Evolutionary conservation across 768 basidiomycete species (phyloP), one percentile per base, ranked within the genome.

Genomic region (Suillus placidus): DNA sequence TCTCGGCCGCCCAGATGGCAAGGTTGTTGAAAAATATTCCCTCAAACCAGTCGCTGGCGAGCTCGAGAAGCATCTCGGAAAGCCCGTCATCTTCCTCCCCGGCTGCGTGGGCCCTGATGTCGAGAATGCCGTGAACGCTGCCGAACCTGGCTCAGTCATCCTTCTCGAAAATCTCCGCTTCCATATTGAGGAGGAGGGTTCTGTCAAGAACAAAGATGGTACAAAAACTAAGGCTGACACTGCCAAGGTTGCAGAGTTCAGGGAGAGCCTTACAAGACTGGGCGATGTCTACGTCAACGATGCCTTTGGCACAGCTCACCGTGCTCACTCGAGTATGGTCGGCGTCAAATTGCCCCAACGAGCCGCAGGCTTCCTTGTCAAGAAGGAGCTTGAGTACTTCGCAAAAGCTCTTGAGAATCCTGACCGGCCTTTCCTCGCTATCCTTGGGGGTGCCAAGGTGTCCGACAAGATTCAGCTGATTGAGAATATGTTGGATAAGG

Each of bases 391-490:
- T 71, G 96, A 98, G 72, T 99, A 90, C 84, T 99, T 99, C 78
- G 94, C 97, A 56, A 99, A 98, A 80, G 97, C 94, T 63, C 86
- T 99, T 37, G 97, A 99, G 77, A 88, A 84, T 70, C 97, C 97
- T 23, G 95, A 97, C 72, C 82, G 92, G 49, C 97, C 97, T 16
- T 99, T 99, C 91, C 86, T 99, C 62, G 97, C 96, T 60, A 99
- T 99, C 75, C 89, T 99, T 64, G 97, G 97, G 71, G 97, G 97
- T 74, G 97, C 97, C 63, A 99, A 99, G 82, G 95, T 99, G 55
- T 97, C 95, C 20, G 97, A 99, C 82, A 99, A 99, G 83, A 97
- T 99, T 71, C 93, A 95, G 77, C 83, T 99, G 65, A 99, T 99
- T 76, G 96, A 99, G 72, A 97, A 97, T 84, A 92, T 99, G 92